These are phyloP conservation scores for Pythium biforme DNA, from an alignment of 352 stramenopile species.

Conservation along the genomic window DNA sequence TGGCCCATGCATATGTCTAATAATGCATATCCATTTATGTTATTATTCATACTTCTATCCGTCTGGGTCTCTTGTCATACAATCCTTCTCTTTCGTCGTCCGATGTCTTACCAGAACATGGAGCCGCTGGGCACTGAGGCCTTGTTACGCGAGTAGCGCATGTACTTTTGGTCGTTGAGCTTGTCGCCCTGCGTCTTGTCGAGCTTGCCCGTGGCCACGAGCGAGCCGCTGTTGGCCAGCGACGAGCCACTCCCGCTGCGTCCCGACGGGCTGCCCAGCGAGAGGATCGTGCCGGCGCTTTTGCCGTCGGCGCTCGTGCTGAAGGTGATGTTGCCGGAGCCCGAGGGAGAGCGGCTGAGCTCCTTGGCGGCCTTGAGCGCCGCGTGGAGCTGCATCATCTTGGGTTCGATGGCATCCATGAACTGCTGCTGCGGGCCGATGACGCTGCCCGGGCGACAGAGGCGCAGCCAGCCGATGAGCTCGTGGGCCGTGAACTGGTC, in stretches of 20 bases:
- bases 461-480: constrained; percentile 91
- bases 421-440: constrained; percentile 95
- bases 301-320: constrained; percentile 29
- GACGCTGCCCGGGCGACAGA: constrained; percentile 91
- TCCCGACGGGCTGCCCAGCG: background rate
- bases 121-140: constrained; percentile 35
- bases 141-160: constrained; percentile 57
- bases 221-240: constrained; percentile 20
- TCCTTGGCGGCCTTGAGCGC: constrained; percentile 29
- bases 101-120: constrained; percentile 58
- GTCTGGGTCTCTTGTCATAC: background rate
- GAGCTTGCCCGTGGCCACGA: constrained; percentile 36
- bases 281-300: constrained; percentile 30
- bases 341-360: constrained; percentile 20
- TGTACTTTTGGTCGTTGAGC: constrained; percentile 69
- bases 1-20: background rate
- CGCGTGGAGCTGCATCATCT: constrained; percentile 79
- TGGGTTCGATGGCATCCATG: constrained; percentile 91
- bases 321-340: constrained; percentile 27
- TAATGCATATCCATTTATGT: background rate
- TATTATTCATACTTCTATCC: constrained; percentile 12
- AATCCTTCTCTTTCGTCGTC: too few relatives aligned
- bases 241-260: constrained; percentile 7
- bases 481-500: constrained; percentile 90
- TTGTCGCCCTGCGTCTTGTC: constrained; percentile 70